These are phyloP conservation scores for Nissolia schottii DNA, from an alignment of 306 rosid species.

Conservation along the genomic window DNA sequence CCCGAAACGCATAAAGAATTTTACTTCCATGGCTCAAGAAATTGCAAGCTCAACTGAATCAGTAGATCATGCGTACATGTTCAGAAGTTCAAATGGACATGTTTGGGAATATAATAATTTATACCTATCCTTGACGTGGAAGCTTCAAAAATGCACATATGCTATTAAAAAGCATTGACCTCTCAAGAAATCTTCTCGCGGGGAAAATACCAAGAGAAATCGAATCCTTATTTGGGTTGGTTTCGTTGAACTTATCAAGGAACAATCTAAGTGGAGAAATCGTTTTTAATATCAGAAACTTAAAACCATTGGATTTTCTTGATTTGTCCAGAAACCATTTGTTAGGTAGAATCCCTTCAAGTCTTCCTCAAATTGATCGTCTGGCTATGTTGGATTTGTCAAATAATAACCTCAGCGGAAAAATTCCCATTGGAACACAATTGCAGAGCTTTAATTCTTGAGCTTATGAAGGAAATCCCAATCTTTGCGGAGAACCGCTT, in stretches of 20 bases:
- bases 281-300: too few species aligned
- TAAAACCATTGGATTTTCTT: conserved; percentile 6
- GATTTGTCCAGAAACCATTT: conserved; percentile 22
- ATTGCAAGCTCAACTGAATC: background rate
- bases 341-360: background rate
- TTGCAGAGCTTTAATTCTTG: background rate
- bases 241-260: too few species aligned
- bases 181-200: too few species aligned
- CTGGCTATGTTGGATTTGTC: conserved; percentile 10
- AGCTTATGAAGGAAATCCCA: background rate
- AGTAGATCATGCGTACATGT: background rate
- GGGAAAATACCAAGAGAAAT: too few species aligned
- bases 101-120: too few species aligned
- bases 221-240: too few species aligned
- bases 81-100: background rate
- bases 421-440: conserved; percentile 16
- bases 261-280: too few species aligned
- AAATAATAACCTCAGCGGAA: conserved; percentile 1
- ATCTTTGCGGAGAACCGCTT: conserved; percentile 19
- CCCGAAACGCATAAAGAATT: too few species aligned
- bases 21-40: too few species aligned
- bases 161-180: too few species aligned
- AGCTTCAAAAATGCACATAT: too few species aligned
- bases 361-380: background rate
- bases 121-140: too few species aligned